A percentile compares a stretch with the other conserved stretches of the same genome.
phyloP scores from a whole-genome alignment of 495 filamentous ascomycete genomes.

The Talaromyces trachyspermus region DNA sequence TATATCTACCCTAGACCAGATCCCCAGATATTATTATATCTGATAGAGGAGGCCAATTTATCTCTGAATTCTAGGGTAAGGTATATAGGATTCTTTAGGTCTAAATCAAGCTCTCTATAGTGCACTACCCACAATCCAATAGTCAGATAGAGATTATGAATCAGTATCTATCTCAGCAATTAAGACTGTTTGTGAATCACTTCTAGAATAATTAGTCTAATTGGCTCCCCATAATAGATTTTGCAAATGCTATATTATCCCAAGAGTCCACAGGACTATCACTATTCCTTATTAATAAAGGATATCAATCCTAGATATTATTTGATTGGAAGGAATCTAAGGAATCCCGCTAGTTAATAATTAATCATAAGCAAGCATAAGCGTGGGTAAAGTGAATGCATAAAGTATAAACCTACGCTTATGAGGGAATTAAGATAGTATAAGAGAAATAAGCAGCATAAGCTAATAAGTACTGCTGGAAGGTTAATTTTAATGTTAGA shows the following conservation, averaged over 20 bases:
- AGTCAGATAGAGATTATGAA: conserved; percentile 7
- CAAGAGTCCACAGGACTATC: not conserved
- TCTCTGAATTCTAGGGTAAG: conserved; percentile 11
- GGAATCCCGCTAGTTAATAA: not conserved
- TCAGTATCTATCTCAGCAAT: conserved; percentile 2
- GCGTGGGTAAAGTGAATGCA: not conserved
- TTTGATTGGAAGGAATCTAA: not conserved
- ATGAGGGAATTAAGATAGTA: not conserved
- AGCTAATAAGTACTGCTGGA: conserved; percentile 1
- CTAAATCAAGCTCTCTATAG: conserved; percentile 15
- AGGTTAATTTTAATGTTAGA: conserved; percentile 2
- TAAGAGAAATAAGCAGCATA: not conserved
- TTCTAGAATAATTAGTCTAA: conserved; percentile 11
- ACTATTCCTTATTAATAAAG: not conserved
- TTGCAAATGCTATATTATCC: not conserved
- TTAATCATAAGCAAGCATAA: not conserved
- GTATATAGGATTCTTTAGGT: conserved; percentile 13
- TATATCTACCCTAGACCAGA: too few relatives aligned
- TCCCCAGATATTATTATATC: conserved; percentile 11
- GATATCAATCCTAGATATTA: not conserved
- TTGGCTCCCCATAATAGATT: conserved; percentile 2
- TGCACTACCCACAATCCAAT: conserved; percentile 14
- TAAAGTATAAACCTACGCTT: not conserved
- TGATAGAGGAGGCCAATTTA: conserved; percentile 15
- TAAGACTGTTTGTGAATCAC: conserved; percentile 6